phyloP scores from a whole-genome alignment of 257 asterid genomes.

The Nicotiana paniculata region DNA sequence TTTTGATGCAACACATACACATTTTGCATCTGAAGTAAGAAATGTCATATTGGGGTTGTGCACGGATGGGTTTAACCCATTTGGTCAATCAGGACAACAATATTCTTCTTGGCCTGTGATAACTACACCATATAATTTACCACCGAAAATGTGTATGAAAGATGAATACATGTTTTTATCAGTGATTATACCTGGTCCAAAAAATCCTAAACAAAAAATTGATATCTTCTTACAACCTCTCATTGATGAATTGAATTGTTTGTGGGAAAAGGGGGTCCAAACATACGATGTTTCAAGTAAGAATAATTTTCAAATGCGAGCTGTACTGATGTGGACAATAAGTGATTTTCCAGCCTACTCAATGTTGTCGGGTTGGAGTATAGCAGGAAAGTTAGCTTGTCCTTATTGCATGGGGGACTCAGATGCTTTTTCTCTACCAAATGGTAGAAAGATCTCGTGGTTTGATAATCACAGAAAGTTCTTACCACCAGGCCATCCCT shows the following conservation, averaged over 20 bases:
- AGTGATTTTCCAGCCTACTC: not conserved
- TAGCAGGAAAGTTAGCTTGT: not conserved
- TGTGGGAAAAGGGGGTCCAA: not conserved
- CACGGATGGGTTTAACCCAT: not conserved
- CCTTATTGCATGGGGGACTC: not conserved
- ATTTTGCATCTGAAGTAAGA: not conserved
- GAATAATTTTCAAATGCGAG: not conserved
- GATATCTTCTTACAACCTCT: conserved; percentile 1
- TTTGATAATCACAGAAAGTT: not conserved
- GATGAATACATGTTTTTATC: not conserved
- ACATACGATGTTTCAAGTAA: not conserved
- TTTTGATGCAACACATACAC: not conserved
- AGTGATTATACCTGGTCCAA: not conserved
- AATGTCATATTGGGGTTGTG: not conserved
- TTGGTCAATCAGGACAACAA: not conserved
- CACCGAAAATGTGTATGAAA: not conserved
- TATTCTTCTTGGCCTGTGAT: conserved; percentile 1
- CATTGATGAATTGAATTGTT: not conserved
- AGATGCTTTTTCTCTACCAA: not conserved
- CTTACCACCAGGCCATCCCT: not conserved
- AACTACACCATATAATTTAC: not conserved
- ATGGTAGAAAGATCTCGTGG: not conserved
- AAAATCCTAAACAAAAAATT: not conserved
- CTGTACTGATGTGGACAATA: not conserved
- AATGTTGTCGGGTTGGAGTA: not conserved